Conservation (phyloP, 208 protist species). For the Plasmodiophora brassicae region DNA sequence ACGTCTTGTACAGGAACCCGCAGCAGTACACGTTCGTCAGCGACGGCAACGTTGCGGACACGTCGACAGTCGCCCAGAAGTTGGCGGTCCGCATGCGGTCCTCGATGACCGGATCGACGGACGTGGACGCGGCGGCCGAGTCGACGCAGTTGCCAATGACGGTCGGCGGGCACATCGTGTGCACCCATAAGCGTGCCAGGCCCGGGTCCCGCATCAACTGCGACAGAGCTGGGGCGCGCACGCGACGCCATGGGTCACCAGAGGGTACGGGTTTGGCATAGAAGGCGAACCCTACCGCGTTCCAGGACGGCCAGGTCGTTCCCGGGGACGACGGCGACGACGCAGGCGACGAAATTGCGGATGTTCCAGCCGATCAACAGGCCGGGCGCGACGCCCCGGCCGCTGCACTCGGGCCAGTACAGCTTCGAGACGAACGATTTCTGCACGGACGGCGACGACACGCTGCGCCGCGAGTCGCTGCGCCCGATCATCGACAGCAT, state of each 20-base stretch:
- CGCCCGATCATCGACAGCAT: no score
- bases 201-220: neutral
- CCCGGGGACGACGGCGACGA: neutral
- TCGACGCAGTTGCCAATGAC: neutral
- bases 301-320: neutral
- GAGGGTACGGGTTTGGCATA: no score
- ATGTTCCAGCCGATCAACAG: constrained; percentile 19
- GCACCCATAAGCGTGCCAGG: neutral
- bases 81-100: neutral
- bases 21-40: neutral
- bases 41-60: neutral
- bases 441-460: neutral
- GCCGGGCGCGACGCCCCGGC: neutral
- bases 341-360: neutral
- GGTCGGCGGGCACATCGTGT: neutral
- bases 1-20: constrained; percentile 12
- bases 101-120: neutral
- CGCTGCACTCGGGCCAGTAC: neutral
- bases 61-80: neutral
- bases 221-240: neutral
- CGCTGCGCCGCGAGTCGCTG: no score
- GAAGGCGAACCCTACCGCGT: neutral
- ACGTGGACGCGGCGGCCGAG: neutral
- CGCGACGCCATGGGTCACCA: no score
- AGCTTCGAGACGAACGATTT: constrained; percentile 25